These are phyloP conservation scores for Zizania latifolia DNA, from an alignment of 176 grass and related monocot genomes.

Conservation along the genomic window DNA sequence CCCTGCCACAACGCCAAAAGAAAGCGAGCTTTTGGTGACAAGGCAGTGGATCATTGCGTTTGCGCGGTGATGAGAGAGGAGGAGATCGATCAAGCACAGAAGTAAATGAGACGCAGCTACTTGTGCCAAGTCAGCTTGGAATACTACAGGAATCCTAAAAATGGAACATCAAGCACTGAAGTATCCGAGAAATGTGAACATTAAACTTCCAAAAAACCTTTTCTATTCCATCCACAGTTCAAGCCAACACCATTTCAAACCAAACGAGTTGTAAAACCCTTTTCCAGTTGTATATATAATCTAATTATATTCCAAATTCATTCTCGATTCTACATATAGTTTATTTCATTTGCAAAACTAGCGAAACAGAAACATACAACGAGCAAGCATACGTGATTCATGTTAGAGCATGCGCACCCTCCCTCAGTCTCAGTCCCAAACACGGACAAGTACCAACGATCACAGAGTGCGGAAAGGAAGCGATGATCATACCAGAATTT, in stretches of 20 bases:
- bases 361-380: background rate
- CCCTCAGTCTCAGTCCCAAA: background rate
- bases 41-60: too few relatives aligned
- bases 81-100: background rate
- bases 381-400: background rate
- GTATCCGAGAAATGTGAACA: background rate
- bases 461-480: background rate
- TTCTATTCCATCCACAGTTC: background rate
- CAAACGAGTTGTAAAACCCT: background rate
- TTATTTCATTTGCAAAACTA: background rate
- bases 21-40: too few relatives aligned
- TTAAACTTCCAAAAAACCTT: background rate
- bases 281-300: background rate
- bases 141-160: conserved; percentile 80
- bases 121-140: conserved; percentile 83
- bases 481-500: conserved; percentile 50
- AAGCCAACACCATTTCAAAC: background rate
- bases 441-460: background rate
- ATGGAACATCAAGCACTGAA: background rate
- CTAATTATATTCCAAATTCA: too few relatives aligned
- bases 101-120: conserved; percentile 55
- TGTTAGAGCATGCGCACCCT: too few relatives aligned
- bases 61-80: too few relatives aligned
- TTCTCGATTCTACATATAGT: too few relatives aligned
- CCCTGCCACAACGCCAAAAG: too few relatives aligned